Conservation (phyloP, 495 filamentous ascomycete species). For the Xylaria bambusicola region DNA sequence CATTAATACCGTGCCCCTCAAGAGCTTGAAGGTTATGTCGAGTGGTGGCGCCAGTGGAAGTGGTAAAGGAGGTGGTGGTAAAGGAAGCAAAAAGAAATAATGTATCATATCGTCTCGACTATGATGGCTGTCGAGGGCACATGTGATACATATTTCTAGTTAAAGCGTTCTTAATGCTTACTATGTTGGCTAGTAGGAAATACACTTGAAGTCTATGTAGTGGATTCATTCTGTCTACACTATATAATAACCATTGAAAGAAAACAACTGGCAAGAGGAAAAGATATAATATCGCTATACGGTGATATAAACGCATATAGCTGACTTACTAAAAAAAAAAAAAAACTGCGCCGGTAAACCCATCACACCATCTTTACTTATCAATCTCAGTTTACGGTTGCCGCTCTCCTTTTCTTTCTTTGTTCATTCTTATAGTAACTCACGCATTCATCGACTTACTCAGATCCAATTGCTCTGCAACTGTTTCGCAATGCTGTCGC, state of each 20-base stretch:
- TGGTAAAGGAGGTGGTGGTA: constrained; percentile 44
- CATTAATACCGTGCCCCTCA: constrained; percentile 76
- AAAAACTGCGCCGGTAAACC: background rate
- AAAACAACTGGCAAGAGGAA: background rate
- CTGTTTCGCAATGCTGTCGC: background rate
- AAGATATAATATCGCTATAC: background rate
- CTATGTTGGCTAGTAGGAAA: too few species aligned
- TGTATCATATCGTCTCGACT: too few species aligned
- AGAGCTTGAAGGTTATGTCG: constrained; percentile 83
- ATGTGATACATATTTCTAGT: too few species aligned
- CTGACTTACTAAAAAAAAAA: background rate
- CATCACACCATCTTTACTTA: background rate
- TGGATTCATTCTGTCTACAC: too few species aligned
- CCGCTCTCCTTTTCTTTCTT: background rate
- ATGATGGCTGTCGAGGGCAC: too few species aligned
- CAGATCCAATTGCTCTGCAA: constrained; percentile 8
- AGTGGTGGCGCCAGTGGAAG: constrained; percentile 50
- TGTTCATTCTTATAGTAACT: background rate
- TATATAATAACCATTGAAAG: background rate
- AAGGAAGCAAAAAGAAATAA: constrained; percentile 32
- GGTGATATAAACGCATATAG: background rate
- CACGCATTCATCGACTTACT: background rate
- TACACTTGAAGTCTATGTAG: too few species aligned
- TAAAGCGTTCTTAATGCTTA: too few species aligned
- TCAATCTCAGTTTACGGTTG: background rate